Base-by-base conservation (phyloP, 2,329 filamentous ascomycete species). In the Fusarium sp. region DNA sequence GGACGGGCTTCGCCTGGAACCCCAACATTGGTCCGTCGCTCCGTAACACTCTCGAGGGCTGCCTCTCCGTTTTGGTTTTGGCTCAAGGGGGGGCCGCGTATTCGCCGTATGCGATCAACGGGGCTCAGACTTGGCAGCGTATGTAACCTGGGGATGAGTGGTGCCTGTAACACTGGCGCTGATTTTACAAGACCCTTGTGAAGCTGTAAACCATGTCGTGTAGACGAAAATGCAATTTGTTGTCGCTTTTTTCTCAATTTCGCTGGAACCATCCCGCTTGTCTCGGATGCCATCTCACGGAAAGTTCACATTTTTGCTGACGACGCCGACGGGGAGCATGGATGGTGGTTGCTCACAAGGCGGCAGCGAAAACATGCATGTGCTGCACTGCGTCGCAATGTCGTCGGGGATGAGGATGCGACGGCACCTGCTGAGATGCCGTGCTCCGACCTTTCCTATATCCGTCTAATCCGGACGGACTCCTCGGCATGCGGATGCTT, bases 251-350 rank as follows among this genome's bases (percentile, higher is more conserved):
- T 57, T n/a, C 35, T 39, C 37, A 39, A 45, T 48, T 18, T 45
- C 45, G 35, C 16, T 33, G 39, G 41, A 67, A 59, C 69, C 63
- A 65, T 43, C 72, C 72, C 71, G 68, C 72, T 64, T 77, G 76
- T 78, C 74, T 78, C 76, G 74, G 76, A 70, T 68, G 62, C 58
- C 64, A 31, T 67, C 68, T 68, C 58, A 54, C 64, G 68, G 72
- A 37, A 11, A 8, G 62, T 35, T 64, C 59, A 63, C 59, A 27
- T 58, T 63, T 58, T 63, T 59, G 76, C 70, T 73, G 54, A 77
- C 75, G 65, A 72, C 67, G 52, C 62, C 27, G 35, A 27, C 24
- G 24, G 24, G 24, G 45, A 60, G 56, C 71, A 72, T 64, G 68
- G 71, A n/a, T 24, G 20, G 7, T 27, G 24, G 22, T 18, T n/a